Base-by-base conservation (phyloP, 1,284 basidiomycete species). In the Trametes sp. region DNA sequence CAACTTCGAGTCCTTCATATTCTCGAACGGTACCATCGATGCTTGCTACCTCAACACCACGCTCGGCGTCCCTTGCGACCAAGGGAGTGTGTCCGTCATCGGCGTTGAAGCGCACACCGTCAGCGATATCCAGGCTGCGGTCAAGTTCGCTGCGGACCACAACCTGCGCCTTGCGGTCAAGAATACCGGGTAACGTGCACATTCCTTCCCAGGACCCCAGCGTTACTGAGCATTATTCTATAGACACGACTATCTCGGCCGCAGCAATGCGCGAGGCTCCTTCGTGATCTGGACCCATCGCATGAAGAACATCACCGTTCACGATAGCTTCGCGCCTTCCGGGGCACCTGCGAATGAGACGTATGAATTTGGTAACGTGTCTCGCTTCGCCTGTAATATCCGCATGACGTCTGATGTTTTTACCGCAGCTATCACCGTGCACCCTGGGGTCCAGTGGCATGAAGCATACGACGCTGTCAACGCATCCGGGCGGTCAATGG, bases 91-190 rank as follows among this genome's bases (percentile, higher is more conserved):
- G 1, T 78, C 82, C 5, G 73, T 77, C 4, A 68, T 79, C 10
- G 80, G 80, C 0, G 79, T 84, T 2, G 81, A 84, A 44, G 80
- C 78, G 0, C 72, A 76, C 8, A 70, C 67, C 0, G 70, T 72
- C 4, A 53, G 33, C 16, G 81, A 81, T 61, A 67, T 84, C 3
- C 76, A 80, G 62, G 76, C 73, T 28, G 80, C 79, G 1, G 74
- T 83, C 11, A 72, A 72, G 26, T 83, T 83, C 64, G 79, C 79
- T 0, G 72, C 63, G 1, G 55, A 71, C 28, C 70, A 81, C 55
- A 77, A 79, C 61, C 66, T 85, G 11, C 77, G 77, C 4, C 62
- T 84, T 0, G 80, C 78, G 0, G 71, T 84, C n/a, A 85, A 84
- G 71, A 83, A 82, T 59, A 84, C 82, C 0, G 83, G 82, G 76